Evolutionary conservation across 257 asterid species (phyloP).

Genomic region (Euphrasia confusa): DNA sequence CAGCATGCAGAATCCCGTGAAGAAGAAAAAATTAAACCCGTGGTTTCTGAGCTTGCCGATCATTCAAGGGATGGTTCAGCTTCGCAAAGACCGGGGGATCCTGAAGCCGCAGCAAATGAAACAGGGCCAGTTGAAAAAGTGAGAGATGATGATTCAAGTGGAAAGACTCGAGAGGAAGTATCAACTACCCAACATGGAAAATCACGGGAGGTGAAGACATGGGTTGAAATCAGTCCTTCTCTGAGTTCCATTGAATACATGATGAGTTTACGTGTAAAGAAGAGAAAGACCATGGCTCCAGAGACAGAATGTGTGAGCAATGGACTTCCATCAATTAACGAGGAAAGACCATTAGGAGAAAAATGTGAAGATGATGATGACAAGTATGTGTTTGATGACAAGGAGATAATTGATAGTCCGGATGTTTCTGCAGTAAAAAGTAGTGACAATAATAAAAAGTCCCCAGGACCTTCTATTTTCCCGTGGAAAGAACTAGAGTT

Average conservation of each 20-base stretch:
- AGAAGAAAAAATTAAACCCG: constrained; percentile 28
- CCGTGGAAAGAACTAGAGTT: constrained; percentile 73
- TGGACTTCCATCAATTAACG: constrained; percentile 48
- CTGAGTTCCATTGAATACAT: constrained; percentile 48
- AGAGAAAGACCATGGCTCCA: constrained; percentile 37
- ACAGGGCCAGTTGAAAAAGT: constrained; percentile 29
- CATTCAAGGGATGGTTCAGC: constrained; percentile 32
- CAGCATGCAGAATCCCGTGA: constrained; percentile 42
- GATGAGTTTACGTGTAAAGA: constrained; percentile 66
- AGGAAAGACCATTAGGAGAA: constrained; percentile 29
- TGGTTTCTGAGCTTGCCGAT: constrained; percentile 36
- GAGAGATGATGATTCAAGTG: constrained; percentile 30
- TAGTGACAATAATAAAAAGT: constrained; percentile 27
- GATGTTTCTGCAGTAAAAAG: constrained; percentile 35
- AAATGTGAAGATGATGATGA: constrained; percentile 34
- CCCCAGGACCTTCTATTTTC: constrained; percentile 33
- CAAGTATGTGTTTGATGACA: constrained; percentile 33
- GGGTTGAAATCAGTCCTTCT: constrained; percentile 62
- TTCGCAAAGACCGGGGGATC: constrained; percentile 25
- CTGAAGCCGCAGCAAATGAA: constrained; percentile 33
- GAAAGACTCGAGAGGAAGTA: constrained; percentile 37
- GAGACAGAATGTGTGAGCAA: constrained; percentile 19
- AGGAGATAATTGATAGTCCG: constrained; percentile 32
- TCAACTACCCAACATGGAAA: constrained; percentile 33
- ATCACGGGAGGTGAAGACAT: constrained; percentile 46